phyloP scores from a whole-genome alignment of 306 rosid species.

The Hippophae rhamnoides region DNA sequence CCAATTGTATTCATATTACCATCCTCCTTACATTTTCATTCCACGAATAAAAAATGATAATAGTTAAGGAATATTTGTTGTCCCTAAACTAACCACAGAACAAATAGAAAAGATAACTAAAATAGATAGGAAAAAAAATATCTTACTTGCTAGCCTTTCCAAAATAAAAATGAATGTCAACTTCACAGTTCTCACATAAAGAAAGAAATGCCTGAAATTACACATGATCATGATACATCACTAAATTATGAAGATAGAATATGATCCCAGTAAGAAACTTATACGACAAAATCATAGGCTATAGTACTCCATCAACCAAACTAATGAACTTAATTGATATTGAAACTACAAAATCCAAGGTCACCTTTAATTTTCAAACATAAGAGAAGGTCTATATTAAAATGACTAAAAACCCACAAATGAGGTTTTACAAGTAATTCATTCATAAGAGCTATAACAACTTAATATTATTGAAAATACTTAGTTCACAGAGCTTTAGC shows the following conservation, averaged over 20 bases:
- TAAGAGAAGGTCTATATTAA: too few relatives aligned
- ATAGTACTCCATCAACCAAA: too few relatives aligned
- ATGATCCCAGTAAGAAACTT: not conserved
- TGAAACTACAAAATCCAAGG: too few relatives aligned
- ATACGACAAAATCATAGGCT: not conserved
- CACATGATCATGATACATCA: slow-evolving; percentile 6
- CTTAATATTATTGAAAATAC: slow-evolving; percentile 4
- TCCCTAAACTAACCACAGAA: too few relatives aligned
- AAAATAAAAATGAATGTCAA: slow-evolving; percentile 70
- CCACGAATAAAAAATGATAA: too few relatives aligned
- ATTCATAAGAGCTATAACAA: not conserved
- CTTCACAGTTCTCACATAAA: slow-evolving; percentile 89
- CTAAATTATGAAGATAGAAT: not conserved
- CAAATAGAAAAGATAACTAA: too few relatives aligned
- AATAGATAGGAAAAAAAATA: not conserved
- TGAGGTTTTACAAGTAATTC: not conserved
- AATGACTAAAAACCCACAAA: too few relatives aligned
- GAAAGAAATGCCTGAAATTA: slow-evolving; percentile 84
- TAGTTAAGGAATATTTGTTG: too few relatives aligned
- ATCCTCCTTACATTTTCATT: too few relatives aligned
- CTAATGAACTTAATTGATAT: too few relatives aligned
- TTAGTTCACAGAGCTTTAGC: slow-evolving; percentile 10
- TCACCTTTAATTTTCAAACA: too few relatives aligned
- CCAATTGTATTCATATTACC: too few relatives aligned
- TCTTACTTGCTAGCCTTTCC: slow-evolving; percentile 94